Evolutionary conservation across 805 yeast genomes (phyloP).

Genomic region (Barnettozyma botsteinii): DNA sequence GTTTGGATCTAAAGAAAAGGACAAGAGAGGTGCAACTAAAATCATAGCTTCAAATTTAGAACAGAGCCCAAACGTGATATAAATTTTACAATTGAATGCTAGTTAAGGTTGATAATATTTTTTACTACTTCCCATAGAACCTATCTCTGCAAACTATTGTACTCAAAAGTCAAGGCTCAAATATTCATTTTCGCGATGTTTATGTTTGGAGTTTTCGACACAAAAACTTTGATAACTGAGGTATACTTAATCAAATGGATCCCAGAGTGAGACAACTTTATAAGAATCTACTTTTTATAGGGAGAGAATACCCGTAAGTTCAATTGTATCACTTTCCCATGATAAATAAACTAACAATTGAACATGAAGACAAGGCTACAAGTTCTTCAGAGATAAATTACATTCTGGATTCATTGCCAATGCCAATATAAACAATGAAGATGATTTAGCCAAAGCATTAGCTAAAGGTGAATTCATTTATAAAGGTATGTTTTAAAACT

Average conservation of each 20-base stretch:
- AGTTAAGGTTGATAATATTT: too few relatives aligned
- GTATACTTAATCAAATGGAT: too few relatives aligned
- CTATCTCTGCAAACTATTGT: too few relatives aligned
- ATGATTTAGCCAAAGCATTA: slow-evolving; percentile 11
- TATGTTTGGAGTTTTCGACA: not conserved
- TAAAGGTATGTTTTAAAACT: slow-evolving; percentile 19
- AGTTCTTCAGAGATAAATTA: slow-evolving; percentile 11
- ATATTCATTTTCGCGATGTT: not conserved
- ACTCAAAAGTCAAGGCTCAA: too few relatives aligned
- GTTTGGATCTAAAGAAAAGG: too few relatives aligned
- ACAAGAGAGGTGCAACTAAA: too few relatives aligned
- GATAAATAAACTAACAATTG: not conserved
- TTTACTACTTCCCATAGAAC: too few relatives aligned
- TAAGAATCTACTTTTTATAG: slow-evolving; percentile 16
- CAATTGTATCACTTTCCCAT: not conserved
- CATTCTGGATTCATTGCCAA: slow-evolving; percentile 14
- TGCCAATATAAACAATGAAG: slow-evolving; percentile 1
- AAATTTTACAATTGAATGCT: too few relatives aligned
- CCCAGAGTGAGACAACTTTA: slow-evolving; percentile 18
- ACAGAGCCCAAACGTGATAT: too few relatives aligned
- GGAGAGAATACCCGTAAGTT: slow-evolving; percentile 20
- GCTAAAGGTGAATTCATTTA: slow-evolving; percentile 17
- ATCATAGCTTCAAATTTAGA: too few relatives aligned
- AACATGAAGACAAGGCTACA: slow-evolving; percentile 14
- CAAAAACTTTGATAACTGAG: too few relatives aligned